phyloP scores from a whole-genome alignment of 108 stramenopile species.

The Nannochloropsis granulata region DNA sequence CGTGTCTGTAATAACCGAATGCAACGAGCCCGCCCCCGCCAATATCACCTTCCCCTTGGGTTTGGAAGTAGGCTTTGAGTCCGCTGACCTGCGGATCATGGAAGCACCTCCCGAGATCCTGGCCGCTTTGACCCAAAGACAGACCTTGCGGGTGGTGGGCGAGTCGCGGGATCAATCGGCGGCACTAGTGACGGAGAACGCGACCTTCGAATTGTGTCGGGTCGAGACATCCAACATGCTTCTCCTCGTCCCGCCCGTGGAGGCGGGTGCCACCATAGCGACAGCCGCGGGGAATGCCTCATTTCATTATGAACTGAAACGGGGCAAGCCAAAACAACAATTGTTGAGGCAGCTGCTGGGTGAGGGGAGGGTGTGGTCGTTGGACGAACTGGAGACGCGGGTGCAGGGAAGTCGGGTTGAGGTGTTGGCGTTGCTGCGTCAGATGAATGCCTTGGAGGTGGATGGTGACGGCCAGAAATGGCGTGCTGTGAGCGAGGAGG shows the following conservation, averaged over 20 bases:
- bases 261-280: not conserved
- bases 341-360: not conserved
- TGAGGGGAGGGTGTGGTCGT: not conserved
- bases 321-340: not conserved
- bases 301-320: not conserved
- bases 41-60: not conserved
- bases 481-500: not conserved
- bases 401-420: not conserved
- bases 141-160: not conserved
- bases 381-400: not conserved
- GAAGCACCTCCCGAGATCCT: not conserved
- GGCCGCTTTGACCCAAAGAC: not conserved
- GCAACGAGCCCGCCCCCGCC: no score
- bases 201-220: not conserved
- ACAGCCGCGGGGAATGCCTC: not conserved
- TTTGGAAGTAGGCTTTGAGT: not conserved
- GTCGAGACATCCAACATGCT: not conserved
- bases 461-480: not conserved
- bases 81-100: not conserved
- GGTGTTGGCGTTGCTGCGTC: not conserved
- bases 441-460: not conserved
- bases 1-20: no score
- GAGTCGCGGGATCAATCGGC: not conserved
- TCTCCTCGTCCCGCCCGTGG: not conserved
- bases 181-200: not conserved